phyloP scores from a whole-genome alignment of 2,329 filamentous ascomycete genomes.

The Fusarium tupiense region DNA sequence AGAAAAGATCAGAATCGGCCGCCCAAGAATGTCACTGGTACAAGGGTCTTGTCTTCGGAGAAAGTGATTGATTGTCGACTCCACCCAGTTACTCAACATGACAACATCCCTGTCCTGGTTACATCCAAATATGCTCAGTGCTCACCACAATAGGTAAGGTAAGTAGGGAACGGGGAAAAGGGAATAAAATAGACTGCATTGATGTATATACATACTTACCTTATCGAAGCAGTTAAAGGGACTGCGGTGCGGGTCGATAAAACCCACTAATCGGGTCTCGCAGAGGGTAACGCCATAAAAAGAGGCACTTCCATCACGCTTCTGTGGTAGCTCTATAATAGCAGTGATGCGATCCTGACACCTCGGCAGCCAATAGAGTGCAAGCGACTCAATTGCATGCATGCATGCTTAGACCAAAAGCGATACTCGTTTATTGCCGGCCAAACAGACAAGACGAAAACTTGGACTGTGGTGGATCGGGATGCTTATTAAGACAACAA shows the following conservation, averaged over 20 bases:
- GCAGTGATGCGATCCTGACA: slow-evolving; percentile 30
- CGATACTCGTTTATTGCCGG: slow-evolving; percentile 17
- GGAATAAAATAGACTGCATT: background rate
- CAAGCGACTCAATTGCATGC: slow-evolving; percentile 1
- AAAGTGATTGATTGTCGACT: background rate
- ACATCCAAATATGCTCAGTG: background rate
- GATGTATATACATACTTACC: background rate
- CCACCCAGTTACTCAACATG: background rate
- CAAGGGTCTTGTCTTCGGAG: background rate
- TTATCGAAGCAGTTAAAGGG: background rate
- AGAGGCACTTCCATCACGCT: background rate
- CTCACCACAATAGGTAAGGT: background rate
- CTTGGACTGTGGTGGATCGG: background rate
- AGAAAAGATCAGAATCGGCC: background rate
- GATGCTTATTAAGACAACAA: background rate
- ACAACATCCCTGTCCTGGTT: background rate
- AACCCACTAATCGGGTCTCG: background rate
- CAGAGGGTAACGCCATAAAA: background rate
- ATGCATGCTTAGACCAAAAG: background rate
- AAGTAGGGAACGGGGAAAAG: background rate
- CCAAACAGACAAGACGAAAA: slow-evolving; percentile 1
- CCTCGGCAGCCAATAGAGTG: slow-evolving; percentile 29
- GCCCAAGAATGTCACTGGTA: background rate
- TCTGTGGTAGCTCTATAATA: background rate
- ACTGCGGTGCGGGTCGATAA: background rate